Percentiles rank a stretch among this genome's conserved stretches.
Conservation (phyloP, 495 filamentous ascomycete genomes). For the Aspergillus cristatus region DNA sequence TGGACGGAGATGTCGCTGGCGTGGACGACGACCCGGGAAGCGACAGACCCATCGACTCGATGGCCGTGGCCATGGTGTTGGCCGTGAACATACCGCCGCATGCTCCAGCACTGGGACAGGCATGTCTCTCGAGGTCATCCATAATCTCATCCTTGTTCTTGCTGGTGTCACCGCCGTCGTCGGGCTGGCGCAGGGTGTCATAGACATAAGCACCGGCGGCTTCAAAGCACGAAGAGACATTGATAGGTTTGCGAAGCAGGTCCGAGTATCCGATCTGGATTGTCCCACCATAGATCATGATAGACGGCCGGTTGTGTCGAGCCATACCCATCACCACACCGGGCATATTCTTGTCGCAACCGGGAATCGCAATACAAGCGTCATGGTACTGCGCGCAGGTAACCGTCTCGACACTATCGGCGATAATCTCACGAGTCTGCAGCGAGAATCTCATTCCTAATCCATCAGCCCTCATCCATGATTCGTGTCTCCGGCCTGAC, state of each 20-base stretch:
- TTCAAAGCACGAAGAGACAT: constrained; percentile 87
- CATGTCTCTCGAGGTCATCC: constrained; percentile 74
- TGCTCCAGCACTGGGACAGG: constrained; percentile 87
- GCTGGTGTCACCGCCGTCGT: constrained; percentile 46
- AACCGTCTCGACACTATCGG: constrained; percentile 88
- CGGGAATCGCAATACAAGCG: constrained; percentile 88
- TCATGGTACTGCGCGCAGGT: constrained; percentile 86
- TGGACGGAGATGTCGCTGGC: constrained; percentile 78
- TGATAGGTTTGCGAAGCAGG: constrained; percentile 70
- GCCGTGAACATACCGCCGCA: constrained; percentile 98
- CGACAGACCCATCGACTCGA: constrained; percentile 90
- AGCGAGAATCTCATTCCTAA: constrained; percentile 92
- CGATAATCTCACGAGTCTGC: constrained; percentile 92
- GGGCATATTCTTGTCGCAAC: constrained; percentile 99
- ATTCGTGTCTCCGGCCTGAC: not conserved
- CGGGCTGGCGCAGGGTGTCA: constrained; percentile 49
- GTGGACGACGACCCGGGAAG: constrained; percentile 87
- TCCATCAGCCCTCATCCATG: constrained; percentile 1
- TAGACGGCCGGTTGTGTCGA: constrained; percentile 79
- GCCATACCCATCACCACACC: constrained; percentile 77
- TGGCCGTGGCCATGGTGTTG: constrained; percentile 94
- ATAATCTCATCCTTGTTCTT: constrained; percentile 70
- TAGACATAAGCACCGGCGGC: constrained; percentile 82
- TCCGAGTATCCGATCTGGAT: constrained; percentile 80
- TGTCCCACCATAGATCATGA: constrained; percentile 84